Evolutionary conservation across 331 rosid genomes (phyloP), one percentile per base, ranked within the genome.

Genomic region (Phaseolus coccineus): DNA sequence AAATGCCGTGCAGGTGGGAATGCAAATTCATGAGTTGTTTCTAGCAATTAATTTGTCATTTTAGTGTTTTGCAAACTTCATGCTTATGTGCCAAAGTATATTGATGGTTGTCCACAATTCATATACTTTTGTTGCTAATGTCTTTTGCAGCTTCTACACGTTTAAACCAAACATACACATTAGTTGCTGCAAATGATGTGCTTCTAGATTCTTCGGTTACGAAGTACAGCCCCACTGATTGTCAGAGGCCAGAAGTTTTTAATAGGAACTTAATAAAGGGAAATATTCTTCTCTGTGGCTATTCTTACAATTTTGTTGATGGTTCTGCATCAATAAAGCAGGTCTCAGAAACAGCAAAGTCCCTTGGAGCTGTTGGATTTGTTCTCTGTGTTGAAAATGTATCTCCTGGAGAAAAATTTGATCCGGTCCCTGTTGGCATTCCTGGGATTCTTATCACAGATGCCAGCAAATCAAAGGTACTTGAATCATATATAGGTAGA

Each of bases 281-380:
- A 80, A 96, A 89, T 68, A 90, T 96, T 83, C 96, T 96, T 86
- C 96, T 96, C 13, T 96, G 99, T 87, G 99, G 99, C 64, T 96
- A 96, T 90, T 96, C 99, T 74, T 96, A 83, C 87, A 93, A 93
- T 87, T 96, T 96, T 73, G 92, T 93, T 76, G 78, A 14, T 70
- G 99, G 99, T 65, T 73, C 96, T 50, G 95, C 99, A 71, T 96
- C 99, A 67, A 77, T 96, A 65, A 93, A 89, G 73, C 91, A 90
- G 80, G 99, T 90, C 50, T 89, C 96, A 22, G 92, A 93, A 91
- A 96, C 99, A 83, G 93, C 98, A 24, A 93, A 85, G 87, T 85
- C 91, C 86, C 98, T 96, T 76, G 98, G 99, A 76, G 99, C 99
- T 24, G 90, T 86, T 73, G 99, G 99, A 82, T 96, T 96, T 90